These are phyloP conservation scores for Polyplosphaeria fusca DNA, from an alignment of 495 filamentous ascomycete genomes.

Conservation along the genomic window DNA sequence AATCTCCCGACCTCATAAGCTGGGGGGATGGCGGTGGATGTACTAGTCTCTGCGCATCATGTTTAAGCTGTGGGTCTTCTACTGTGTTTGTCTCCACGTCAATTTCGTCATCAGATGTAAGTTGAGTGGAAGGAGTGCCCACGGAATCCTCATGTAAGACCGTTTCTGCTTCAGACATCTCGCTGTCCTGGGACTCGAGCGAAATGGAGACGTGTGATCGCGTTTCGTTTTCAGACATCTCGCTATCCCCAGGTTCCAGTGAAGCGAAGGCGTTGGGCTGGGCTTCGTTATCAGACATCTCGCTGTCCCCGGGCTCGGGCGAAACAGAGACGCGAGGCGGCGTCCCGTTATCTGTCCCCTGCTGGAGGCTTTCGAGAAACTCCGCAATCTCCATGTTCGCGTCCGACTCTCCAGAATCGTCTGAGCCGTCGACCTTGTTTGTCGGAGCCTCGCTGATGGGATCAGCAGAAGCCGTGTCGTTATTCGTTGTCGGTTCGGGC, in stretches of 20 bases:
- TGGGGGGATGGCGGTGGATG: background rate
- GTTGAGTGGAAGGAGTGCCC: conserved; percentile 9
- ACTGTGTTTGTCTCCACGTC: background rate
- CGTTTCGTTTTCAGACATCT: too few species aligned
- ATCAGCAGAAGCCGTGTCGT: background rate
- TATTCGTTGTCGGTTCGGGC: background rate
- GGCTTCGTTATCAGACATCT: conserved; percentile 5
- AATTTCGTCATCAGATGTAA: conserved; percentile 17
- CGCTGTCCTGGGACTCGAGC: too few species aligned
- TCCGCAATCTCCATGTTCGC: too few species aligned
- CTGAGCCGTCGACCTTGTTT: background rate
- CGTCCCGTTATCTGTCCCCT: background rate
- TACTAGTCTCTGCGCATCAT: too few species aligned
- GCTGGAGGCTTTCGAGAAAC: too few species aligned
- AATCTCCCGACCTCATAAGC: background rate
- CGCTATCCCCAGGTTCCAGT: too few species aligned
- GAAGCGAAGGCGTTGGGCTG: too few species aligned
- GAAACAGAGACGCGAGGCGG: background rate
- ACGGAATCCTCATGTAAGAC: too few species aligned
- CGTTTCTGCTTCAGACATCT: too few species aligned
- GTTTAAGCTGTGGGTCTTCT: too few species aligned
- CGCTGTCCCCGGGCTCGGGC: background rate
- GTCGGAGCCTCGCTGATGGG: background rate
- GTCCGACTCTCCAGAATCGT: background rate
- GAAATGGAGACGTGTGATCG: too few species aligned